Evolutionary conservation across 2,329 filamentous ascomycete genomes (phyloP).

Genomic region (Aspergillus flavus): DNA sequence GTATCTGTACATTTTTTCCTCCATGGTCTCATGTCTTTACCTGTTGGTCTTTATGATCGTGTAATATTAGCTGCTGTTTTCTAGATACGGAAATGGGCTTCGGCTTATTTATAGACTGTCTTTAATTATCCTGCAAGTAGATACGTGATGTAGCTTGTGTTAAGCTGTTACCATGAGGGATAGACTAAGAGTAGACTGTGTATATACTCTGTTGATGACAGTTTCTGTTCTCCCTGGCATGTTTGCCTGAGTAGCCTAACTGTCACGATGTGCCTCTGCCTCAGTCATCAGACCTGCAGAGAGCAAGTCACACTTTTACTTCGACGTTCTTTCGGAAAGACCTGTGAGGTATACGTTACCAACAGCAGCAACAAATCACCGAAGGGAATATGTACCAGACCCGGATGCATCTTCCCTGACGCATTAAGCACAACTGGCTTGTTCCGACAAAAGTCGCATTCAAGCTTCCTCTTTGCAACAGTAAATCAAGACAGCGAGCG

Average conservation of each 20-base stretch:
- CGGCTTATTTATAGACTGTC: neutral
- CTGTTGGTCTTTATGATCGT: constrained; percentile 14
- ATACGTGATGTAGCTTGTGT: neutral
- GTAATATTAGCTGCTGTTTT: constrained; percentile 22
- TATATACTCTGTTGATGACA: neutral
- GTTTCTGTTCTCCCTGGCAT: neutral
- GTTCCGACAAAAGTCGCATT: neutral
- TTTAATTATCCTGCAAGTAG: neutral
- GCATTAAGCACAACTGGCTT: neutral
- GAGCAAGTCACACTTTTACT: neutral
- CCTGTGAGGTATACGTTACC: too few relatives aligned
- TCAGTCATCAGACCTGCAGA: neutral
- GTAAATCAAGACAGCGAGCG: neutral
- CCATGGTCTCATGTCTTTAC: constrained; percentile 8
- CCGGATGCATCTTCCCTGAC: neutral
- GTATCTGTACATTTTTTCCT: constrained; percentile 13
- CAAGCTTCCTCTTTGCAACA: neutral
- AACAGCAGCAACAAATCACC: neutral
- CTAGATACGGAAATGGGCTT: neutral
- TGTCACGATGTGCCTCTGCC: neutral
- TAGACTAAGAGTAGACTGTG: neutral
- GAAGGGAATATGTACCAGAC: neutral
- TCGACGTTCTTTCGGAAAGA: too few relatives aligned
- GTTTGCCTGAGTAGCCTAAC: neutral
- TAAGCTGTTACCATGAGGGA: neutral